Base-by-base conservation (phyloP, 768 basidiomycete species). In the Hortiboletus flavorubellus region DNA sequence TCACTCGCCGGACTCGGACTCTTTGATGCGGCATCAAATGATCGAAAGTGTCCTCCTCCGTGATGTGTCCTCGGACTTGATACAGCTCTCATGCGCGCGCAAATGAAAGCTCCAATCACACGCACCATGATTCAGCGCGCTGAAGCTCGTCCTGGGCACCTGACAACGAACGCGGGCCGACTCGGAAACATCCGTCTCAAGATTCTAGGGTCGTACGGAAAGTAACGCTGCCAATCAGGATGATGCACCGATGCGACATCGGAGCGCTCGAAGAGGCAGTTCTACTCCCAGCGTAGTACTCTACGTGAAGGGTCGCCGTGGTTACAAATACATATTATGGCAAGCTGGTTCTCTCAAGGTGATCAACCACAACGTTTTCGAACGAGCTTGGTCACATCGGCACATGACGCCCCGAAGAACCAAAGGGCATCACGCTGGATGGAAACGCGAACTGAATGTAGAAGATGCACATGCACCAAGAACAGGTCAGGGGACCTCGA, bases 11-110 rank as follows among this genome's bases (percentile, higher is more conserved):
- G 35, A 23, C 21, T 29, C 26, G 26, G 26, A 26, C 26, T 26
- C 4, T 5, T 26, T 26, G 26, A 26, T 5, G 26, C 26, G 26
- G 4, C 26, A 26, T 26, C 26, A 26, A 2, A 26, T 34, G 34
- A 34, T 12, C 34, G 34, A 8, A 21, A 21, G 10, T 34, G 34
- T 9, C 34, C 34, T 34, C 34, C 8, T 34, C 34, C 3, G 34
- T 5, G 37, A 47, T 45, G 53, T 56, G 33, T 65, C 59, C 66
- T 60, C 65, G 64, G 57, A 57, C 49, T 44, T 55, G 45, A 16
- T 44, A 3, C 12, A n/a, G 47, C 45, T 44, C 60, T 15, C 40
- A 21, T 15, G 51, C 51, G 51, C 51, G 52, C 52, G 26, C 55
- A 60, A 64, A 61, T 64, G 65, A 67, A 61, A 23, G 21, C 50